Evolutionary conservation across 1,284 basidiomycete genomes (phyloP).

Genomic region (Schizophyllum amplum): DNA sequence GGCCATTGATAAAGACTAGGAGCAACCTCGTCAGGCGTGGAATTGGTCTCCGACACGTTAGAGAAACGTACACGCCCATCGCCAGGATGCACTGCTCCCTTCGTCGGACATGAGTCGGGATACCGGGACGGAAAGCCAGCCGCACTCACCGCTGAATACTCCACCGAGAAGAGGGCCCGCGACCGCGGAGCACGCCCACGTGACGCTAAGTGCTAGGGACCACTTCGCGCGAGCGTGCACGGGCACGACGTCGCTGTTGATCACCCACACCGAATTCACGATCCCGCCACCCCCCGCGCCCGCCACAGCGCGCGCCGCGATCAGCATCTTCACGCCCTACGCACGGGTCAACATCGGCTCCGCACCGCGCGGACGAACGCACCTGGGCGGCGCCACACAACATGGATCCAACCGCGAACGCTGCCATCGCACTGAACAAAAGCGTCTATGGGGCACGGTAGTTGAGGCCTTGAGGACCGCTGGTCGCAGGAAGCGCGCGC

Average conservation of each 20-base stretch:
- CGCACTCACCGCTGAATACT: constrained; percentile 59
- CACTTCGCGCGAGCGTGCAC: constrained; percentile 62
- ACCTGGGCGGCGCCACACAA: constrained; percentile 66
- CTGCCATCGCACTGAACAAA: constrained; percentile 57
- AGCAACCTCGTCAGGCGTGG: neutral
- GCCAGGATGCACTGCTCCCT: constrained; percentile 6
- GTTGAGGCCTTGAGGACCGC: neutral
- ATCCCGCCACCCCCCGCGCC: constrained; percentile 77
- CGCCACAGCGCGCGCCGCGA: constrained; percentile 48
- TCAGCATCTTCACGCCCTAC: constrained; percentile 26
- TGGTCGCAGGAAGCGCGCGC: constrained; percentile 7
- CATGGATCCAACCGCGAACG: constrained; percentile 65
- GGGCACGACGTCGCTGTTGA: constrained; percentile 73
- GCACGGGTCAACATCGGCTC: neutral
- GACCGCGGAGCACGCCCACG: constrained; percentile 76
- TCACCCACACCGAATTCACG: constrained; percentile 74
- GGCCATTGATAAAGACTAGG: constrained; percentile 72
- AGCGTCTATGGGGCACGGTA: constrained; percentile 36
- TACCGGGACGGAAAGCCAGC: constrained; percentile 7
- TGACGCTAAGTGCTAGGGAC: constrained; percentile 74
- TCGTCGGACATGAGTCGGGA: constrained; percentile 5
- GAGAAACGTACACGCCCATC: constrained; percentile 7
- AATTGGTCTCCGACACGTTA: too few species aligned
- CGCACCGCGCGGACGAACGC: constrained; percentile 13
- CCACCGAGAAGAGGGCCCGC: constrained; percentile 74